Evolutionary conservation across 345 rosid genomes (phyloP), one percentile per base, ranked within the genome.

Genomic region (Melastoma malabathricum): DNA sequence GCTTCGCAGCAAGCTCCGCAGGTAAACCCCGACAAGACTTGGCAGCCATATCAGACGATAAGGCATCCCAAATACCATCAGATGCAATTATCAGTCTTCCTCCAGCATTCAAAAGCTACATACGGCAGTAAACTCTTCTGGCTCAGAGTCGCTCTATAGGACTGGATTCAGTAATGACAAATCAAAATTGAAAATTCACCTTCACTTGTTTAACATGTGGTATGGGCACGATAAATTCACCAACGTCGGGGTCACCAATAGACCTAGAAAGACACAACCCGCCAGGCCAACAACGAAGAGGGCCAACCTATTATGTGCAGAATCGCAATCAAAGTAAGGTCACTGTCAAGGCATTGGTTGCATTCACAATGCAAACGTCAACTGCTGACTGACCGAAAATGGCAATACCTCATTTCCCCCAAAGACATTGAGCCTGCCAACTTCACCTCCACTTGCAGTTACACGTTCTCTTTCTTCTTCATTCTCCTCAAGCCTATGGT

Each of bases 391-490:
- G 6, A n/a, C n/a, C n/a, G n/a, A n/a, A n/a, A n/a, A 13, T n/a
- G 16, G 18, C 17, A 12, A 23, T 72, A 93, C 99, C 95, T 83
- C 94, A 72, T 85, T 93, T 59, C 95, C 95, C 44, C 99, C 99
- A 48, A 79, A 93, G 63, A 85, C 71, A 64, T 93, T 93, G 54
- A 93, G 89, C 64, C 99, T 81, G 66, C 99, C 99, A 16, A 93
- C 99, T 80, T 93, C 97, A 60, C 99, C 99, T 14, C 99, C 99
- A 67, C 99, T 93, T 51, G 99, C 99, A 70, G 97, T 93, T 60
- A 93, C 86, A 49, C 99, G 97, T 70, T 88, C 97, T 68, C 99
- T 78, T 76, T 93, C 99, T 75, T 85, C 97, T 15, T 23, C 94
- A 72, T 93, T 93, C 71, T 93, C 99, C 69, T 93, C 99, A 17